Evolutionary conservation across 345 rosid species (phyloP).

Genomic region (Dovyalis caffra): DNA sequence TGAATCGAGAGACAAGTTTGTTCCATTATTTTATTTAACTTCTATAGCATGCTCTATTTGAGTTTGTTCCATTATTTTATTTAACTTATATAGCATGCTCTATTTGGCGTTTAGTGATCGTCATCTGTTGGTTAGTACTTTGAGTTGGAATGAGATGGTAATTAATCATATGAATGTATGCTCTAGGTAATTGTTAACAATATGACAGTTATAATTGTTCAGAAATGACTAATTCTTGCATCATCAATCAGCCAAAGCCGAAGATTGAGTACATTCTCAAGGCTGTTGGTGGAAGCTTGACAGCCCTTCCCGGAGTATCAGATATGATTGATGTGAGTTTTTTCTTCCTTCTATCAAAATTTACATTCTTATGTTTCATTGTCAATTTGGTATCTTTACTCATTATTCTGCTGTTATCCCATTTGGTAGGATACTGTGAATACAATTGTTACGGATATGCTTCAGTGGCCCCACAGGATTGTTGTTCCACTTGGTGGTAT

Average conservation of each 20-base stretch:
- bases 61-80: background rate
- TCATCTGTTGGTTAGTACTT: background rate
- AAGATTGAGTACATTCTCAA: constrained; percentile 90
- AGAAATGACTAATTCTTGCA: constrained; percentile 16
- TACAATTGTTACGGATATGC: constrained; percentile 83
- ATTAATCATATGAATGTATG: background rate
- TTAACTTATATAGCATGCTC: background rate
- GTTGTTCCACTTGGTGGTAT: constrained; percentile 97
- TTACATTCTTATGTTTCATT: background rate
- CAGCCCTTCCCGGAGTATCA: constrained; percentile 92
- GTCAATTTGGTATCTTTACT: background rate
- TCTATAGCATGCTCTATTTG: too few relatives aligned
- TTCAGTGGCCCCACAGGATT: constrained; percentile 99
- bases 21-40: too few relatives aligned
- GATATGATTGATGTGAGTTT: constrained; percentile 95
- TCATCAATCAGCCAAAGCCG: constrained; percentile 77
- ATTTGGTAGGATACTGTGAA: constrained; percentile 77
- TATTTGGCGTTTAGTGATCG: background rate
- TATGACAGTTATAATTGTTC: background rate
- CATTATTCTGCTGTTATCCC: constrained; percentile 1
- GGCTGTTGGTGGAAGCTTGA: constrained; percentile 98
- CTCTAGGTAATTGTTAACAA: background rate
- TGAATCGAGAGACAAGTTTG: background rate
- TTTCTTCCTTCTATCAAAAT: background rate
- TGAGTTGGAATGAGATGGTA: background rate